These are phyloP conservation scores for Fusarium ramigenum DNA, from an alignment of 2,329 filamentous ascomycete species.

Conservation along the genomic window DNA sequence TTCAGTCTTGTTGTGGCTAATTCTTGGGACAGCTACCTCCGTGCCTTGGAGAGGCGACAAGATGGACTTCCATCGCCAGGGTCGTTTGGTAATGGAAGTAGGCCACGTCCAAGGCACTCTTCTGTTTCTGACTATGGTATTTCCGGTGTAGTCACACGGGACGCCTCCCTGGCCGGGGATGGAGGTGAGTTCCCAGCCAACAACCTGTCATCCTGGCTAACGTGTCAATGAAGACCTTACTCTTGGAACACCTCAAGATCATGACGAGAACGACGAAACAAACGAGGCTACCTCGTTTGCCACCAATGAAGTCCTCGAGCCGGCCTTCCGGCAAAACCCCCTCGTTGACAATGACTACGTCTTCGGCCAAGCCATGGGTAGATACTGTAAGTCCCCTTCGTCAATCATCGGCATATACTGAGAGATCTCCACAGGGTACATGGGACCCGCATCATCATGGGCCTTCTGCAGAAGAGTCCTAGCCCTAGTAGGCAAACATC, in stretches of 20 bases:
- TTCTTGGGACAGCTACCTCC: slow-evolving; percentile 29
- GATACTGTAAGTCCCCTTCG: slow-evolving; percentile 17
- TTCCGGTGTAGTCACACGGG: not conserved
- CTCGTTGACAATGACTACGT: slow-evolving; percentile 40
- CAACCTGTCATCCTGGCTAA: not conserved
- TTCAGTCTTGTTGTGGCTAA: not conserved
- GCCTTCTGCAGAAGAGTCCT: slow-evolving; percentile 40
- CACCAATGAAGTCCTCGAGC: slow-evolving; percentile 28
- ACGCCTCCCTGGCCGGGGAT: not conserved
- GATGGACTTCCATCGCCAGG: slow-evolving; percentile 24
- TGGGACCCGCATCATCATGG: slow-evolving; percentile 42
- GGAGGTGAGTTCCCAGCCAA: not conserved
- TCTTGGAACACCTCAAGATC: slow-evolving; percentile 16
- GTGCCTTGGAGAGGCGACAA: slow-evolving; percentile 34
- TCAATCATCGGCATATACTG: not conserved
- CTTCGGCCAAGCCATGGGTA: slow-evolving; percentile 33
- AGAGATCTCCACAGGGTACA: slow-evolving; percentile 29
- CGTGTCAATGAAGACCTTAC: not conserved
- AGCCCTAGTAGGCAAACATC: slow-evolving; percentile 37
- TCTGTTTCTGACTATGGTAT: slow-evolving; percentile 34
- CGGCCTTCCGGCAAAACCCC: slow-evolving; percentile 38
- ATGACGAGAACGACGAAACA: not conserved
- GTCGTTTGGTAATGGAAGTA: not conserved
- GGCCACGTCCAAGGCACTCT: slow-evolving; percentile 18
- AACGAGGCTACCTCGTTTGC: not conserved